phyloP scores from a whole-genome alignment of 768 basidiomycete genomes.

The Russula foetens region DNA sequence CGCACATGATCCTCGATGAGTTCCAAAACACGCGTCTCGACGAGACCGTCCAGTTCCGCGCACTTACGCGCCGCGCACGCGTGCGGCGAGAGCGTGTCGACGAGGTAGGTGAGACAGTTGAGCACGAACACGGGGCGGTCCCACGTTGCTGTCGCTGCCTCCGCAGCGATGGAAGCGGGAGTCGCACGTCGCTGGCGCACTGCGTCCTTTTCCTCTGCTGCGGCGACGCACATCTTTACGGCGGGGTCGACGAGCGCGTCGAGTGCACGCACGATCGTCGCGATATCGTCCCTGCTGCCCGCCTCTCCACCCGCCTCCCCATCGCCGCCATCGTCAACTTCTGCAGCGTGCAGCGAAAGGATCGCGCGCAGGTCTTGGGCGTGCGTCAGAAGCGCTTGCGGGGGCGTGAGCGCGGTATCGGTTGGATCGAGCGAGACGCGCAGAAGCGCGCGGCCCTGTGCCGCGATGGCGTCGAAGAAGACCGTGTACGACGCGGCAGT shows the following conservation, averaged over 20 bases:
- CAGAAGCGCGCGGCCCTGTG: conserved; percentile 63
- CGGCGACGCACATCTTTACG: conserved; percentile 61
- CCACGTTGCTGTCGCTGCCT: conserved; percentile 45
- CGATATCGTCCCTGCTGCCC: background rate
- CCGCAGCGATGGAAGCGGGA: background rate
- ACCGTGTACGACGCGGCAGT: conserved; percentile 72
- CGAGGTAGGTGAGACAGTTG: conserved; percentile 78
- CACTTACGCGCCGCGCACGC: conserved; percentile 60
- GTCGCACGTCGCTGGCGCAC: conserved; percentile 39
- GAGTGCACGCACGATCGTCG: conserved; percentile 63
- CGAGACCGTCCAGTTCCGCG: conserved; percentile 44
- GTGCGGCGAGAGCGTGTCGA: conserved; percentile 63
- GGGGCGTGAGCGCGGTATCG: conserved; percentile 65
- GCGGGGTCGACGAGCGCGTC: conserved; percentile 83
- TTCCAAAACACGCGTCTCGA: conserved; percentile 52
- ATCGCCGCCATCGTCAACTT: conserved; percentile 19
- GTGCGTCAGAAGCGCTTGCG: conserved; percentile 73
- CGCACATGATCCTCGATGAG: conserved; percentile 83
- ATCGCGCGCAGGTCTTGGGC: conserved; percentile 77
- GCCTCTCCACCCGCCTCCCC: conserved; percentile 8
- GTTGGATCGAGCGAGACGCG: conserved; percentile 52
- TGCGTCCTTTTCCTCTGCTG: conserved; percentile 63
- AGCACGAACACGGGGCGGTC: conserved; percentile 77
- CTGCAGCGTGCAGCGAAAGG: conserved; percentile 51
- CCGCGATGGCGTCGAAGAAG: conserved; percentile 83